phyloP scores from a whole-genome alignment of 2,329 filamentous ascomycete genomes.

The Colletotrichum sp. region DNA sequence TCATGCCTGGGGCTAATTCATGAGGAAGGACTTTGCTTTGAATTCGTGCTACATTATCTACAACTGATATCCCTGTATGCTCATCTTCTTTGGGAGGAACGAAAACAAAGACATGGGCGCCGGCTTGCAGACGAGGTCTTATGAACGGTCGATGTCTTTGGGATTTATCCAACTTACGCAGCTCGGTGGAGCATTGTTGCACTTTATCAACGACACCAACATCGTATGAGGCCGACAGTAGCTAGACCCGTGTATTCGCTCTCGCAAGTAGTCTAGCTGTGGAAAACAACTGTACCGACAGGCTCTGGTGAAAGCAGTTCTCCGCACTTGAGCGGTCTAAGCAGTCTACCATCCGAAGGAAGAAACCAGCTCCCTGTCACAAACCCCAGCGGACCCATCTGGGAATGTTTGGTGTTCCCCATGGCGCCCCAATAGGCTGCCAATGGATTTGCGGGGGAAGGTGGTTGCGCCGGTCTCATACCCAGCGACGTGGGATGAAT shows the following conservation, averaged over 20 bases:
- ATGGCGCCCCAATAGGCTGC: not conserved
- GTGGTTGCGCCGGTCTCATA: not conserved
- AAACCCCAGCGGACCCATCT: slow-evolving; percentile 1
- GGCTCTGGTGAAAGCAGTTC: not conserved
- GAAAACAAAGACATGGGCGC: not conserved
- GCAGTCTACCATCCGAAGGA: not conserved
- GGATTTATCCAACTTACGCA: not conserved
- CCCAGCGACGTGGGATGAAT: not conserved
- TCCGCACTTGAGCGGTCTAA: not conserved
- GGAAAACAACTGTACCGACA: not conserved
- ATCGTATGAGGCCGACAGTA: not conserved
- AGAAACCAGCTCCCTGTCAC: not conserved
- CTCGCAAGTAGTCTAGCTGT: not conserved
- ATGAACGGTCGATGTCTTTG: not conserved
- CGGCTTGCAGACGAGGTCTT: not conserved
- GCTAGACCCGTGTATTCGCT: not conserved
- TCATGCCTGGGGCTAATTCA: not conserved
- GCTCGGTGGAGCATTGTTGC: not conserved
- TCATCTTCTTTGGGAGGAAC: not conserved
- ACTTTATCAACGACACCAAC: not conserved
- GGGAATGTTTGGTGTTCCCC: not conserved
- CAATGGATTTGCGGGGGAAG: not conserved
- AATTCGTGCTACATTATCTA: not conserved
- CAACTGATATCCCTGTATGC: not conserved
- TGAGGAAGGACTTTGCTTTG: not conserved